Evolutionary conservation across 805 yeast species (phyloP).

Genomic region (Zygoascus ofunaensis): DNA sequence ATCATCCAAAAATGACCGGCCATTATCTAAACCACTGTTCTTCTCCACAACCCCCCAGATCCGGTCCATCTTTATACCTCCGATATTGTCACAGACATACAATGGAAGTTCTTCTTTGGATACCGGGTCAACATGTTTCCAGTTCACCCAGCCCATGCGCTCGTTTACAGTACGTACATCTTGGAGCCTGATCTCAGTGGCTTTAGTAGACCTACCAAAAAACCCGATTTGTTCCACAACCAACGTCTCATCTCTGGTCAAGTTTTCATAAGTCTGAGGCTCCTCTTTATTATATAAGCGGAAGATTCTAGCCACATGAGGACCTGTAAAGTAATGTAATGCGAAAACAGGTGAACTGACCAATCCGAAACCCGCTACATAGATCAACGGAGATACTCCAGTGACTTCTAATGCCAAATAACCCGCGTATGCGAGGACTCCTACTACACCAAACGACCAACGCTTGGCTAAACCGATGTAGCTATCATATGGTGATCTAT

Average conservation of each 20-base stretch:
- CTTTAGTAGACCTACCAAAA: constrained; percentile 58
- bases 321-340: constrained; percentile 44
- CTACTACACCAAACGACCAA: constrained; percentile 51
- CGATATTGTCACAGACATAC: constrained; percentile 63
- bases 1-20: constrained; percentile 36
- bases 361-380: constrained; percentile 29
- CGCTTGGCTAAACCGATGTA: constrained; percentile 57
- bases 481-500: constrained; percentile 52
- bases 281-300: constrained; percentile 53
- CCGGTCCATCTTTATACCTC: constrained; percentile 77
- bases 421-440: constrained; percentile 53
- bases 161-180: constrained; percentile 36
- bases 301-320: constrained; percentile 64
- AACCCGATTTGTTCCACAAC: constrained; percentile 58
- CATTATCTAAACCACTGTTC: constrained; percentile 58
- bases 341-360: constrained; percentile 50
- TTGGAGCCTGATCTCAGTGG: constrained; percentile 47
- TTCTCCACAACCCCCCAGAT: constrained; percentile 75
- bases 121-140: constrained; percentile 30
- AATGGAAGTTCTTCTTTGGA: constrained; percentile 31
- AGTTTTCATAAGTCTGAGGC: constrained; percentile 56
- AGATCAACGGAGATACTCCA: background rate
- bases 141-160: constrained; percentile 42
- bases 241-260: constrained; percentile 53
- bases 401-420: constrained; percentile 30